Conservation (phyloP, 2,329 filamentous ascomycete species). For the Ophiobolus disseminans region DNA sequence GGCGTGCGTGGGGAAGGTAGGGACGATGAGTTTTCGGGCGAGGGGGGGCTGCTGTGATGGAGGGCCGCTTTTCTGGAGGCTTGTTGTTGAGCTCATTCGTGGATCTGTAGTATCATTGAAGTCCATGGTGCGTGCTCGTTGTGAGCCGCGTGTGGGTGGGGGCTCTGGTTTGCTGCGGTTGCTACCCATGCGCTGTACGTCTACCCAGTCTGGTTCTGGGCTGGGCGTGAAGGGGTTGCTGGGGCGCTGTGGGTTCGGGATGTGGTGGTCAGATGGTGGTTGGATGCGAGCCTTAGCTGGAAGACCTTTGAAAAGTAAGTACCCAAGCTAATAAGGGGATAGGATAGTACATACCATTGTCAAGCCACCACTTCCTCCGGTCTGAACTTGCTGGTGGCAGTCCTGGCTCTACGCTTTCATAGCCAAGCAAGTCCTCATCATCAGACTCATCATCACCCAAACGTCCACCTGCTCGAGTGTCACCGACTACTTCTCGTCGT, state of each 20-base stretch:
- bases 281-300: slow-evolving; percentile 76
- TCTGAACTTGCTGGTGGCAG: slow-evolving; percentile 69
- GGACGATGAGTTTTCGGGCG: slow-evolving; percentile 42
- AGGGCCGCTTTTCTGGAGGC: slow-evolving; percentile 13
- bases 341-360: slow-evolving; percentile 67
- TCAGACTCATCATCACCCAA: slow-evolving; percentile 63
- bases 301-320: slow-evolving; percentile 58
- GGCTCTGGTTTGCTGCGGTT: slow-evolving; percentile 33
- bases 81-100: slow-evolving; percentile 26
- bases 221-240: slow-evolving; percentile 82
- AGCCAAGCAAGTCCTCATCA: slow-evolving; percentile 81
- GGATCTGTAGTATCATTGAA: slow-evolving; percentile 30
- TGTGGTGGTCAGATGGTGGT: slow-evolving; percentile 67
- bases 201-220: slow-evolving; percentile 84
- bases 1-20: slow-evolving; percentile 32
- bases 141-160: slow-evolving; percentile 41
- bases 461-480: slow-evolving; percentile 63
- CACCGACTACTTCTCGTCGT: slow-evolving; percentile 71
- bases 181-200: slow-evolving; percentile 42
- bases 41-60: slow-evolving; percentile 20
- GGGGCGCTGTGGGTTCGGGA: slow-evolving; percentile 75
- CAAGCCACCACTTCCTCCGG: slow-evolving; percentile 70
- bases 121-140: slow-evolving; percentile 38
- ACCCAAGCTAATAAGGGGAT: slow-evolving; percentile 28
- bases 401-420: slow-evolving; percentile 82